Evolutionary conservation across 2,329 filamentous ascomycete species (phyloP).

Genomic region (Pestalotiopsis sp.): DNA sequence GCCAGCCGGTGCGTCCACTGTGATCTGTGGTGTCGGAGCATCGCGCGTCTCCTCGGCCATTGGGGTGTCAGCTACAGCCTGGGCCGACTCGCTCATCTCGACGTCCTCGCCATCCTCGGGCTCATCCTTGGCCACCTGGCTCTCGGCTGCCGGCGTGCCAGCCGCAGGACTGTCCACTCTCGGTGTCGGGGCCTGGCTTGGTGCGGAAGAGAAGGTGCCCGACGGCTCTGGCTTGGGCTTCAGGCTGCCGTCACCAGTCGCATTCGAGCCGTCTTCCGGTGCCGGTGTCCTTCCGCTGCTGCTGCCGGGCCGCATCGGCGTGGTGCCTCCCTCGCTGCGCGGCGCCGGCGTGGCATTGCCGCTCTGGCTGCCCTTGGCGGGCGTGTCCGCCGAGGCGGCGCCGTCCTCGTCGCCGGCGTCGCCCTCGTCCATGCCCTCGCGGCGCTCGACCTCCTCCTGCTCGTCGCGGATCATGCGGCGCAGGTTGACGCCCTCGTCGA

Average conservation of each 20-base stretch:
- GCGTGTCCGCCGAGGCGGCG: conserved; percentile 46
- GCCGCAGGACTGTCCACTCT: conserved; percentile 24
- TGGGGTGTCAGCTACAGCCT: conserved; percentile 33
- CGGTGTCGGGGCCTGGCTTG: conserved; percentile 39
- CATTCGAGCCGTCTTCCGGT: conserved; percentile 33
- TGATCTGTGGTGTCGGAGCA: conserved; percentile 44
- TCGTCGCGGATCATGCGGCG: conserved; percentile 87
- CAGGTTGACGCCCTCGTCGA: conserved; percentile 88
- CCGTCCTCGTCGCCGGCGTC: conserved; percentile 40
- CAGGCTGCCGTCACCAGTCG: conserved; percentile 31
- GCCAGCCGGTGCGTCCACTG: conserved; percentile 50
- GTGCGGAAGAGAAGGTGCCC: conserved; percentile 38
- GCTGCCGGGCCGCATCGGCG: conserved; percentile 45
- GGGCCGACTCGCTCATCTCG: conserved; percentile 40
- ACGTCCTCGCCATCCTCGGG: conserved; percentile 36
- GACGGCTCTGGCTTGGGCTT: conserved; percentile 34
- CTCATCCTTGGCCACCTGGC: conserved; percentile 31
- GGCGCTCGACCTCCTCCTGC: conserved; percentile 89
- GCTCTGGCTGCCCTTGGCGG: conserved; percentile 49
- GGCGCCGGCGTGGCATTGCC: conserved; percentile 51
- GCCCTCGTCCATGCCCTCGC: conserved; percentile 79
- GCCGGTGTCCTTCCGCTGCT: conserved; percentile 34
- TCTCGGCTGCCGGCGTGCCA: conserved; percentile 19
- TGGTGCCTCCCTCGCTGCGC: conserved; percentile 31
- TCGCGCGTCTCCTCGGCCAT: conserved; percentile 26